These are phyloP conservation scores for Paracamarosporium sp. DNA, from an alignment of 2,329 filamentous ascomycete genomes.

Conservation along the genomic window DNA sequence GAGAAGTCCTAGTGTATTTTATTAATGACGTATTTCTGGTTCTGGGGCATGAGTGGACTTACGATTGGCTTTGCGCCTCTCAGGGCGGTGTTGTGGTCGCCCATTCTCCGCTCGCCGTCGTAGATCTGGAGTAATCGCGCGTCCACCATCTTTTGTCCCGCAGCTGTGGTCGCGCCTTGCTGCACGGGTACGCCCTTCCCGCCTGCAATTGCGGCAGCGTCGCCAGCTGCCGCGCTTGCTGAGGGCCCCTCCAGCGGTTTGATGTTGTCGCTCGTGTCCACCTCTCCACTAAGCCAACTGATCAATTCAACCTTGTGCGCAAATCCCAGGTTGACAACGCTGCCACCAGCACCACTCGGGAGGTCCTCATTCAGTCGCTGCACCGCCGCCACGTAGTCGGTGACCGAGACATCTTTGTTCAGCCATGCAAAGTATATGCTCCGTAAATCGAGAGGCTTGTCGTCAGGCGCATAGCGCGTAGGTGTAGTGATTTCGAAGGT, in stretches of 20 bases:
- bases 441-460: conserved; percentile 79
- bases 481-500: conserved; percentile 73
- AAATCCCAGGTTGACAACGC: conserved; percentile 88
- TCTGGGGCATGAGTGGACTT: conserved; percentile 42
- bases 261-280: conserved; percentile 85
- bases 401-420: conserved; percentile 87
- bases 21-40: conserved; percentile 4
- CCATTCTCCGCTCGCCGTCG: conserved; percentile 87
- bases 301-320: conserved; percentile 90
- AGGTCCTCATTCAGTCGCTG: conserved; percentile 82
- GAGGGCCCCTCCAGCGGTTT: conserved; percentile 75
- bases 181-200: conserved; percentile 52
- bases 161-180: conserved; percentile 47
- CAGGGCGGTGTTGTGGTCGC: conserved; percentile 87
- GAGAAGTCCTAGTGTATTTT: conserved; percentile 78
- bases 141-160: conserved; percentile 63
- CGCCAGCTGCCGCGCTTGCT: conserved; percentile 52
- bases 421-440: conserved; percentile 97
- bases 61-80: conserved; percentile 89
- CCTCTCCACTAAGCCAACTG: conserved; percentile 89
- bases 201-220: conserved; percentile 61
- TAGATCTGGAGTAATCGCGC: conserved; percentile 87
- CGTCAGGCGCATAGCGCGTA: conserved; percentile 81
- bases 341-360: conserved; percentile 64
- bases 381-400: conserved; percentile 87